Evolutionary conservation across 164 flowering plant species (phyloP), one percentile per base, ranked within the genome.

Genomic region (Amborella trichopoda): DNA sequence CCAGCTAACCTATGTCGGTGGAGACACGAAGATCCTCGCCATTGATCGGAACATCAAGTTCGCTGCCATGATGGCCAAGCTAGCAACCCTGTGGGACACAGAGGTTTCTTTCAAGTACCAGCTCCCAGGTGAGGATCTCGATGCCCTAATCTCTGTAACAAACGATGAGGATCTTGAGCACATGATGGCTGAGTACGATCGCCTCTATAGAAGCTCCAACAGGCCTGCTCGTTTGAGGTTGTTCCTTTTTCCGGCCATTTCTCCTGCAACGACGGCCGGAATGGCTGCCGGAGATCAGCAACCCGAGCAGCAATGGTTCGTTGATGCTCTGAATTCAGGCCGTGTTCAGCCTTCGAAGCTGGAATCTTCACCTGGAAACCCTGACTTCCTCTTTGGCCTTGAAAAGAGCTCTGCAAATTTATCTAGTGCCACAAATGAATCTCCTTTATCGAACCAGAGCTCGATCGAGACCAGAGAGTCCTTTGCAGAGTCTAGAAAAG

Each of bases 101-200:
- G 73, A 66, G 1, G 59, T 73, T 23, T 71, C 69, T 52, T 67
- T 82, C 55, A 82, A 78, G 74, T 82, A 86, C 34, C 95, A 86
- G 59, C 67, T 86, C 3, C 95, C 91, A 3, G 91, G 95, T 0
- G 88, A 85, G 36, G 88, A 82, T 48, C 80, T 82, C 21, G 95
- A 86, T 46, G 83, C 95, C 0, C 52, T 82, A 53, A 78, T 82
- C 28, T 82, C 95, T 11, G 88, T 85, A 9, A 86, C 83, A 24
- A 78, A 74, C 37, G 86, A 80, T 16, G 95, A 86, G 42, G 95
- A 86, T 58, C 71, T 86, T 28, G 88, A 80, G 36, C 93, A 86
- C 59, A 78, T 86, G 89, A 76, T 82, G 86, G 38, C 59, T 6
- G 95, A 85, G 58, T 82, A 82, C 43, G 91, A 85, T 49, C 83